Percentiles rank a stretch among this genome's conserved stretches.
Conservation (phyloP, 2,329 filamentous ascomycete species). For the Xylariales sp. region DNA sequence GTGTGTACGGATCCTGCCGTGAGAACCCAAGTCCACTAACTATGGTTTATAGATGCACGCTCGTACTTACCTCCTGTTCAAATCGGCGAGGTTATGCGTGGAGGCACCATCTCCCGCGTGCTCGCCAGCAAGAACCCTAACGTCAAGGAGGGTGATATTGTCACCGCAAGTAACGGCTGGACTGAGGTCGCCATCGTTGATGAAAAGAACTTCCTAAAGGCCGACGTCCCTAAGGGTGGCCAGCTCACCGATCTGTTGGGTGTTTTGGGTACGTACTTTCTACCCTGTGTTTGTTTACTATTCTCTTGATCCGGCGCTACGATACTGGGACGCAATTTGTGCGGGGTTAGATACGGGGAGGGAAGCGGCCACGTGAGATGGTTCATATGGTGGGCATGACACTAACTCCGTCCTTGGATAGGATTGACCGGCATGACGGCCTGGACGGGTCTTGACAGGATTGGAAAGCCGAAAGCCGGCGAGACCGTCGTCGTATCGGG, state of each 20-base stretch:
- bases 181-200: constrained; percentile 71
- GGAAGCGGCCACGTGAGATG: not conserved
- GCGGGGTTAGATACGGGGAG: not conserved
- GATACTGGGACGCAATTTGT: not conserved
- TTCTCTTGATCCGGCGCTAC: not conserved
- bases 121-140: constrained; percentile 67
- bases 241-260: constrained; percentile 70
- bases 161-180: constrained; percentile 70
- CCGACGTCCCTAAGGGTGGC: constrained; percentile 55
- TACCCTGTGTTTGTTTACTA: not conserved
- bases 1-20: not conserved
- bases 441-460: constrained; percentile 78
- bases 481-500: constrained; percentile 83
- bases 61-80: constrained; percentile 77
- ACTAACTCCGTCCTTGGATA: constrained; percentile 29
- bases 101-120: constrained; percentile 69
- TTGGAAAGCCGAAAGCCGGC: constrained; percentile 74
- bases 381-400: not conserved
- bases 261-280: constrained; percentile 58
- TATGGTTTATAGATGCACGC: constrained; percentile 54
- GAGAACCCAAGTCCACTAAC: too few species aligned
- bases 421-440: constrained; percentile 78
- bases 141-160: constrained; percentile 68
- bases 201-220: constrained; percentile 61
- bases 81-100: constrained; percentile 76